Evolutionary conservation across 768 basidiomycete genomes (phyloP).

Genomic region (Amanita phalloides): DNA sequence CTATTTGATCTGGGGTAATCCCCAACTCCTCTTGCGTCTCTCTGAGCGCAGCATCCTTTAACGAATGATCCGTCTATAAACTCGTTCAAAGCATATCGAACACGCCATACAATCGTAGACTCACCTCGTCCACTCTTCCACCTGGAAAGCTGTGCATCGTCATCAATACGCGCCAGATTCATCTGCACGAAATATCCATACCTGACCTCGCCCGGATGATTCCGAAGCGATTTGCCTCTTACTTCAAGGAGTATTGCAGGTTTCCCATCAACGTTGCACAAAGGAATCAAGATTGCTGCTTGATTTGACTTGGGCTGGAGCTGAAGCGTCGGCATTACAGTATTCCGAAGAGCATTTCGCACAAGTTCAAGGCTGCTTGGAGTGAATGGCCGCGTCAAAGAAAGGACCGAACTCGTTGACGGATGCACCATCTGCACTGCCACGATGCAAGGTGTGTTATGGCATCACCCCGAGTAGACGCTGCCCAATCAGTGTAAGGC

Average conservation of each 20-base stretch:
- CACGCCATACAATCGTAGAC: conserved; percentile 9
- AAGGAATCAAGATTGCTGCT: conserved; percentile 67
- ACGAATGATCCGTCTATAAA: conserved; percentile 38
- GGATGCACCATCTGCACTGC: background rate
- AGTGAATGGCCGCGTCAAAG: conserved; percentile 28
- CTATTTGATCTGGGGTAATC: conserved; percentile 44
- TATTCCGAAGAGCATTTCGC: conserved; percentile 14
- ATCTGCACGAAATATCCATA: conserved; percentile 14
- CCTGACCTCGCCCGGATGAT: conserved; percentile 82
- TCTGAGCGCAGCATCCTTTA: conserved; percentile 49
- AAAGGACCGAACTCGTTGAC: conserved; percentile 1
- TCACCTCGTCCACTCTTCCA: conserved; percentile 55
- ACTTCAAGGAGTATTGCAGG: conserved; percentile 69
- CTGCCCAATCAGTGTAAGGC: background rate
- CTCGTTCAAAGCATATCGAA: conserved; percentile 8
- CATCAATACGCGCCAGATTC: background rate
- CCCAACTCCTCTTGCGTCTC: conserved; percentile 73
- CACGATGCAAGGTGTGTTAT: background rate
- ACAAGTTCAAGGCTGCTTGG: conserved; percentile 22
- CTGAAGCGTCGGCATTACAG: conserved; percentile 4
- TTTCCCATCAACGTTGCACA: conserved; percentile 60
- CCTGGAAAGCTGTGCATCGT: conserved; percentile 53
- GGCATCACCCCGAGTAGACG: background rate
- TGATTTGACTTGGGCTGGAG: conserved; percentile 18
- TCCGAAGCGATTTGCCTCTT: conserved; percentile 48